phyloP scores from a whole-genome alignment of 1,139 yeast genomes.

The Pichia terricola region DNA sequence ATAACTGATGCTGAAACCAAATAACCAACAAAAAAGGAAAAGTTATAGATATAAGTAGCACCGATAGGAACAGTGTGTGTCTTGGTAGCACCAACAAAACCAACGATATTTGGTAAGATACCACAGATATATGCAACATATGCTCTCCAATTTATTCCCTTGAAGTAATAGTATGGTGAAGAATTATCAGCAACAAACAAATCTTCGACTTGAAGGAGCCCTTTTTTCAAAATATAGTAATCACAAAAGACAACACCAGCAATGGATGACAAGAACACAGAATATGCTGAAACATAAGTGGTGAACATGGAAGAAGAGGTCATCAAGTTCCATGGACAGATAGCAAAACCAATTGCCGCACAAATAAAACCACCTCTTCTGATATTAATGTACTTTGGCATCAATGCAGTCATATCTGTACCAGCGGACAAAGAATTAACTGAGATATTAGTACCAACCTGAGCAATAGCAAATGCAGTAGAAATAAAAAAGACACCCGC shows the following conservation, averaged over 20 bases:
- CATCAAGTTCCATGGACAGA: conserved; percentile 85
- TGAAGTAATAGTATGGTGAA: conserved; percentile 48
- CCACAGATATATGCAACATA: conserved; percentile 48
- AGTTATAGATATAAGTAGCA: conserved; percentile 60
- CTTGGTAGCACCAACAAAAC: conserved; percentile 62
- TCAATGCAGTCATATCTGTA: conserved; percentile 80
- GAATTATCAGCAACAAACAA: conserved; percentile 40
- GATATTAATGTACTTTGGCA: conserved; percentile 72
- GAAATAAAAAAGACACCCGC: conserved; percentile 83
- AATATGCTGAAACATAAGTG: conserved; percentile 74
- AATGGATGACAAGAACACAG: conserved; percentile 78
- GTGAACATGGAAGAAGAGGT: conserved; percentile 69
- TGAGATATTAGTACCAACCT: conserved; percentile 80
- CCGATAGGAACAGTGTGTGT: conserved; percentile 60
- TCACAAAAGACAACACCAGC: conserved; percentile 78
- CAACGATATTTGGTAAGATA: conserved; percentile 74
- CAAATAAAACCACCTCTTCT: conserved; percentile 78
- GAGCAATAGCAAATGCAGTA: conserved; percentile 72
- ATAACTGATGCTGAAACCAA: conserved; percentile 44
- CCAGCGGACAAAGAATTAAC: conserved; percentile 89
- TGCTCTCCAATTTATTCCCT: conserved; percentile 79
- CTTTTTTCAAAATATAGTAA: conserved; percentile 69
- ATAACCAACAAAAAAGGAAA: conserved; percentile 73
- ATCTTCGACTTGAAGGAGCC: conserved; percentile 54
- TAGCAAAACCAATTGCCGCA: conserved; percentile 65